Evolutionary conservation across 768 basidiomycete species (phyloP), one percentile per base, ranked within the genome.

Genomic region (Psilocybe azurescens): DNA sequence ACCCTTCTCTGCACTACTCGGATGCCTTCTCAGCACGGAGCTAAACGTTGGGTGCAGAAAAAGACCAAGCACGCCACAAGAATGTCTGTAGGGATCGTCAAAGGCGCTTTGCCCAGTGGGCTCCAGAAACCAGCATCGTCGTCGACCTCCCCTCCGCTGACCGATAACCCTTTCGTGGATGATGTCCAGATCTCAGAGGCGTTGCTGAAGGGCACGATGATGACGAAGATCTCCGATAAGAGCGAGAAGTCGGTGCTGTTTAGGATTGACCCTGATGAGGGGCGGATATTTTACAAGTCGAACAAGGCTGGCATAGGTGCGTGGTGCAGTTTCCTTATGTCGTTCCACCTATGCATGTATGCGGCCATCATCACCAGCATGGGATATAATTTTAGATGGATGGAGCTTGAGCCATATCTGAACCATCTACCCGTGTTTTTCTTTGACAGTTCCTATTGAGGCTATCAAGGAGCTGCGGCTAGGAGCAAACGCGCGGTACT

Each of bases 381-480:
- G 33, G 11, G 33, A 7, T 6, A 36, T 36, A 36, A 36, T 36
- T 11, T 36, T 7, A 36, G 33, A 36, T 36, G 33, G 33, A 36
- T 36, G 33, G 33, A 36, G 33, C 6, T 36, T 36, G 33, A 36
- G 11, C 33, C 33, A 7, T 36, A 11, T 36, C 33, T 36, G 7
- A 36, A 7, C 33, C 11, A 36, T 36, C 11, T 36, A 7, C 33
- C 24, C 47, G 66, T 36, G 50, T 58, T 50, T 41, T 39, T 36
- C 20, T 36, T 32, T 46, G 56, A 28, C 46, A 96, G 95, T 97
- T 49, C 86, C 90, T 1, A 89, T 97, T 69, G 93, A 93, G 71
- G 83, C 85, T 66, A 92, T 97, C 74, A 91, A 93, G 58, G 95
- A 97, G 71, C 83, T 97, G 32, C 89, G 95, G 14, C 82, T 88